phyloP scores from a whole-genome alignment of 2,329 filamentous ascomycete species.

The Ustulina deusta region DNA sequence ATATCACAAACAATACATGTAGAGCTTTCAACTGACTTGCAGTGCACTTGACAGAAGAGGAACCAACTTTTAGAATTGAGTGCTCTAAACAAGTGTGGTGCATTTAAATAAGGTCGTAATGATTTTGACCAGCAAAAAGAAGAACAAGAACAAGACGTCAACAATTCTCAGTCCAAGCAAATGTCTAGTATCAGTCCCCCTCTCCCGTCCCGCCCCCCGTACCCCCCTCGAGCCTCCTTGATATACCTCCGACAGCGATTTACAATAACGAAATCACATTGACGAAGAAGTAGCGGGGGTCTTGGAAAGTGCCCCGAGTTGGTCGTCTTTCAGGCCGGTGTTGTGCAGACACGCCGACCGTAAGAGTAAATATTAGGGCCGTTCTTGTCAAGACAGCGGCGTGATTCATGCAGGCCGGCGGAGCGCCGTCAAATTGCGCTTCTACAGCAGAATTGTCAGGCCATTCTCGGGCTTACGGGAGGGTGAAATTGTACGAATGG shows the following conservation, averaged over 20 bases:
- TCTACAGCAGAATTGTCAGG: constrained; percentile 11
- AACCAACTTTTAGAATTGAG: too few species aligned
- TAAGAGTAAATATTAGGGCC: constrained; percentile 37
- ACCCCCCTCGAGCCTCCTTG: neutral
- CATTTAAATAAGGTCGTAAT: too few species aligned
- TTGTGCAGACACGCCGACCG: constrained; percentile 44
- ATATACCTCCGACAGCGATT: neutral
- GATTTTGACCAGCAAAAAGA: too few species aligned
- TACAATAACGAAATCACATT: neutral
- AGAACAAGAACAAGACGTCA: too few species aligned
- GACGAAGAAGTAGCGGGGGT: neutral
- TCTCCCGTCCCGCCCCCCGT: too few species aligned
- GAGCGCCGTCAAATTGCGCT: constrained; percentile 34
- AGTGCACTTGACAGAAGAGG: too few species aligned
- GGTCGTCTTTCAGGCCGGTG: constrained; percentile 33
- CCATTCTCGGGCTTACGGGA: too few species aligned
- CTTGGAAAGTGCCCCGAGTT: constrained; percentile 26
- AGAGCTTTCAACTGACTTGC: too few species aligned
- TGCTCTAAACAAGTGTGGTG: too few species aligned
- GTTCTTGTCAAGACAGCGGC: constrained; percentile 36
- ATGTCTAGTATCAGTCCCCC: neutral
- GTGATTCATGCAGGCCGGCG: constrained; percentile 44
- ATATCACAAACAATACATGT: too few species aligned
- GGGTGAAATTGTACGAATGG: too few species aligned
- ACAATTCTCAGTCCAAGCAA: too few species aligned